Percentiles rank a stretch among this genome's conserved stretches.
Evolutionary conservation across 169 alveolate genomes (phyloP).

Genomic region (Plasmodium knowlesi): DNA sequence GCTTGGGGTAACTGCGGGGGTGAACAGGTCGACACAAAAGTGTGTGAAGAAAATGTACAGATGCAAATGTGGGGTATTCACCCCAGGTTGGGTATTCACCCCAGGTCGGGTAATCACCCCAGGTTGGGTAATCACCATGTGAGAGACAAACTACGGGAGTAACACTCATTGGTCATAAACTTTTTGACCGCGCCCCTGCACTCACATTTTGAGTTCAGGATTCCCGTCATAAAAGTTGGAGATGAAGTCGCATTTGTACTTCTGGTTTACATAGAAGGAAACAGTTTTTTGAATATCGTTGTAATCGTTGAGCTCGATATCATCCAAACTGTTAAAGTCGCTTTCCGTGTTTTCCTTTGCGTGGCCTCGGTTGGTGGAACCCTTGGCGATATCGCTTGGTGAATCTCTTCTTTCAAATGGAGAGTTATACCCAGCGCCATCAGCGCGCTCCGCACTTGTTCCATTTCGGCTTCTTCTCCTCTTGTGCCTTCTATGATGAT

Average conservation of each 20-base stretch:
- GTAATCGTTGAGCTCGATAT: background rate
- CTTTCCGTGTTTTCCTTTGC: background rate
- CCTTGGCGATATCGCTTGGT: background rate
- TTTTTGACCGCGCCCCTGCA: background rate
- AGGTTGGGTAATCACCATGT: too few relatives aligned
- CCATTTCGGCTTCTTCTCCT: background rate
- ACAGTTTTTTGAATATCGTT: slow-evolving; percentile 8
- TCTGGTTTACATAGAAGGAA: slow-evolving; percentile 44
- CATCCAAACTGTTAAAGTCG: background rate
- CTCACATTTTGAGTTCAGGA: slow-evolving; percentile 23
- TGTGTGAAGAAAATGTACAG: background rate
- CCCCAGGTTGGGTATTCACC: too few relatives aligned
- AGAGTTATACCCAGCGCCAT: background rate
- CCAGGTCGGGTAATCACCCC: too few relatives aligned
- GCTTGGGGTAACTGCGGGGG: slow-evolving; percentile 23
- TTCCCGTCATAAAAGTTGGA: slow-evolving; percentile 36
- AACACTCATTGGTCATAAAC: background rate
- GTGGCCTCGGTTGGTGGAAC: background rate
- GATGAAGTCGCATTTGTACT: slow-evolving; percentile 48
- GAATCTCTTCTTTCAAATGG: background rate
- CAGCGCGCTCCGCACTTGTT: background rate
- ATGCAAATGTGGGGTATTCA: too few relatives aligned
- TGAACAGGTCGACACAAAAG: too few relatives aligned
- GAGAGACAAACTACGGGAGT: background rate
- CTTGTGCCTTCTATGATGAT: slow-evolving; percentile 18